Conservation (phyloP, 2,329 filamentous ascomycete species). For the Xylaria sp. region DNA sequence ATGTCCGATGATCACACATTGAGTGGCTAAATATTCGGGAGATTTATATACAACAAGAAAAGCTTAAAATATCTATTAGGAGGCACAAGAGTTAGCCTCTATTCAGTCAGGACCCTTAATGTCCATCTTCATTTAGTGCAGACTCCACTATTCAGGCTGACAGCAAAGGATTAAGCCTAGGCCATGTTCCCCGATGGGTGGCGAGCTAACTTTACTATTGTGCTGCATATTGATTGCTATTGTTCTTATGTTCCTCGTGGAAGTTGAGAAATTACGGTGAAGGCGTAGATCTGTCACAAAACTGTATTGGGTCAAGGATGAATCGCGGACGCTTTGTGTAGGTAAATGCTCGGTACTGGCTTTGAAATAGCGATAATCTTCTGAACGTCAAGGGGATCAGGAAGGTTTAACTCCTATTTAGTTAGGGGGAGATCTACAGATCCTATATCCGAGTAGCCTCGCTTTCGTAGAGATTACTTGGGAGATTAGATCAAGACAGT, state of each 20-base stretch:
- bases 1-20: neutral
- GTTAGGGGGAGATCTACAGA: neutral
- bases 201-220: neutral
- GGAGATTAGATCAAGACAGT: too few species aligned
- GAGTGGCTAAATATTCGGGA: neutral
- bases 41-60: neutral
- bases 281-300: neutral
- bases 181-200: neutral
- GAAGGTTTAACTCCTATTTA: neutral
- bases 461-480: too few species aligned
- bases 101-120: neutral
- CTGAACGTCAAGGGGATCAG: neutral
- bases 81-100: too few species aligned
- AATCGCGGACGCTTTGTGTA: neutral
- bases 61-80: neutral
- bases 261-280: neutral
- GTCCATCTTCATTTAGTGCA: neutral
- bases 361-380: neutral
- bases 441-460: neutral
- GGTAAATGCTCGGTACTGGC: neutral
- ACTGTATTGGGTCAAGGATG: too few species aligned
- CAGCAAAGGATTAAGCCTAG: neutral
- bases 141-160: neutral
- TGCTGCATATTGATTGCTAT: neutral
- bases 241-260: neutral